Evolutionary conservation across 495 filamentous ascomycete species (phyloP).

Genomic region (Pseudotulostoma volvatum): DNA sequence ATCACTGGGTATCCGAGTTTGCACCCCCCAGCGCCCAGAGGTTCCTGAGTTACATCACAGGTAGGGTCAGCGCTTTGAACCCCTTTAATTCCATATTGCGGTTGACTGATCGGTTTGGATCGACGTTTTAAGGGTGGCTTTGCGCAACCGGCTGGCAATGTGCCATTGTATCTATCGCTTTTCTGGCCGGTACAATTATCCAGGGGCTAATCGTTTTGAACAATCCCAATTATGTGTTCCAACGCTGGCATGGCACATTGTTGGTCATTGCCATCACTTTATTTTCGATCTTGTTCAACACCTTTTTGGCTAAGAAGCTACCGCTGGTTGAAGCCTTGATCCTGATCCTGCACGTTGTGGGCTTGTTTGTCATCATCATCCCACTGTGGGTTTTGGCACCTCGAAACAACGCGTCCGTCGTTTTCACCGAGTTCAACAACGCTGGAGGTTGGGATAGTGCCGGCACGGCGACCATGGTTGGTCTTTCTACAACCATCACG

Average conservation of each 20-base stretch:
- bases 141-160: slow-evolving; percentile 45
- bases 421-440: slow-evolving; percentile 38
- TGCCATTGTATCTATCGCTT: slow-evolving; percentile 34
- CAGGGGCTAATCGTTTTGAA: slow-evolving; percentile 42
- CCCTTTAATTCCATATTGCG: neutral
- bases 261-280: slow-evolving; percentile 35
- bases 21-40: slow-evolving; percentile 36
- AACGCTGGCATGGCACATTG: slow-evolving; percentile 46
- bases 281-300: slow-evolving; percentile 40
- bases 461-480: slow-evolving; percentile 38
- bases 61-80: slow-evolving; percentile 9
- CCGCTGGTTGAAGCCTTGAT: slow-evolving; percentile 42
- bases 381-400: slow-evolving; percentile 38
- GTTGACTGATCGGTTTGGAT: too few relatives aligned
- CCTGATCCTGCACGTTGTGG: slow-evolving; percentile 42
- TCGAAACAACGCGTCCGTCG: slow-evolving; percentile 24
- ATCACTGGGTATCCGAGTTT: slow-evolving; percentile 45
- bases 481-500: slow-evolving; percentile 34
- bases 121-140: slow-evolving; percentile 36
- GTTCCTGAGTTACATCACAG: slow-evolving; percentile 43
- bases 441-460: slow-evolving; percentile 37
- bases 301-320: slow-evolving; percentile 32
- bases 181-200: slow-evolving; percentile 40
- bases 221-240: slow-evolving; percentile 24
- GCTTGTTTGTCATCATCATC: slow-evolving; percentile 45